Evolutionary conservation across 805 yeast genomes (phyloP), one percentile per base, ranked within the genome.

Genomic region (Ascoidea tarda): DNA sequence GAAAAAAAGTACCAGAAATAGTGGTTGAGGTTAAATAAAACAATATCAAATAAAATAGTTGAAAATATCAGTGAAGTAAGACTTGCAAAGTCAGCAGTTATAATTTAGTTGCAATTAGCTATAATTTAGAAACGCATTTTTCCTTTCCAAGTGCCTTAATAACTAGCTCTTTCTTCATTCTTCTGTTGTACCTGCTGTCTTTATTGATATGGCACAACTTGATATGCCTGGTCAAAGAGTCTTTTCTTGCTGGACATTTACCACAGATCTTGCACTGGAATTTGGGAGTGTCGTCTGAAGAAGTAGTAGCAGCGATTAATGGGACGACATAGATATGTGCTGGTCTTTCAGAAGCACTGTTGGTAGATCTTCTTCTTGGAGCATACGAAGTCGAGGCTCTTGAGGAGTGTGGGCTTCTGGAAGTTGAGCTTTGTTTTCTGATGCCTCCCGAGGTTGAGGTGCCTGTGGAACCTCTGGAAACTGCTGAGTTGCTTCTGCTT

Each of bases 201-300:
- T 38, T 14, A 38, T 38, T 38, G 2, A 64, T 59, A 59, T 79
- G 83, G 12, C 77, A 81, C 54, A 78, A 65, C 50, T 70, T 70
- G 33, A 68, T 68, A 58, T 80, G 86, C 57, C 84, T 69, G 47
- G 68, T 70, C 53, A 73, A 67, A 1, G 82, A 74, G 60, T 80
- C 84, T 51, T 70, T 72, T 50, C 84, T 65, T 55, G 72, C 72
- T 59, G 79, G 79, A 6, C 58, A 59, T 55, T 74, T 76, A 6
- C 69, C 71, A 58, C 85, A 80, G 50, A 60, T 60, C 4, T 61
- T 58, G 14, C 44, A 38, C 8, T 10, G 14, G 8, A 48, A 21
- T 21, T 21, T 21, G 28, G 28, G 28, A 21, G 28, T 21, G 28
- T 21, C 28, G 28, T 21, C 28, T 21, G 28, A 21, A 21, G 28